These are phyloP conservation scores for Ganoderma sinense DNA, from an alignment of 1,284 basidiomycete genomes.

Conservation along the genomic window DNA sequence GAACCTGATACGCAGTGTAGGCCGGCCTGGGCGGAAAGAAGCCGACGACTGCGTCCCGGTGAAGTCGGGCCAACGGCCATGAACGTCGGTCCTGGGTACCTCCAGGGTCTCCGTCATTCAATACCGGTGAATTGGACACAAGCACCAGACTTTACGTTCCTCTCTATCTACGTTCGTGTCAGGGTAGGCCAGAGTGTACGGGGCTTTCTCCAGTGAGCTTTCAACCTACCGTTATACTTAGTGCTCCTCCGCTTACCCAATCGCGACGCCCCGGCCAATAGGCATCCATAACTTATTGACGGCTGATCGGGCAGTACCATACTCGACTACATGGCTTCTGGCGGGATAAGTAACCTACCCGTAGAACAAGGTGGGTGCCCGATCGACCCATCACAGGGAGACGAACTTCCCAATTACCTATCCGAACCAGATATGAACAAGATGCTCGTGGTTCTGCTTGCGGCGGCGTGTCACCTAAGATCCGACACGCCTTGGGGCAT, in stretches of 20 bases:
- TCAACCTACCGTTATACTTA: neutral
- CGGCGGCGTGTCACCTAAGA: neutral
- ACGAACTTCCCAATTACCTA: neutral
- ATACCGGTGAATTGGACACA: neutral
- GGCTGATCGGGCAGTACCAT: neutral
- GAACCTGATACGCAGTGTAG: neutral
- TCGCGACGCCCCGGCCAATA: neutral
- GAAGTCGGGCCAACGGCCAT: neutral
- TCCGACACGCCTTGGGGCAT: neutral
- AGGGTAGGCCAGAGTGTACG: neutral
- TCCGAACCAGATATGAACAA: neutral
- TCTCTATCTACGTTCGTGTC: neutral
- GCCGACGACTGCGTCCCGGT: neutral
- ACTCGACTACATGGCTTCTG: neutral
- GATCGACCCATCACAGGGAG: neutral
- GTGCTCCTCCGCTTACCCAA: too few relatives aligned
- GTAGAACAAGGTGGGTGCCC: neutral
- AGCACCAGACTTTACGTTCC: neutral
- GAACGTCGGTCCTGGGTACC: neutral
- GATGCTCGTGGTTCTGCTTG: neutral
- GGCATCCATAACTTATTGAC: neutral
- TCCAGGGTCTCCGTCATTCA: neutral
- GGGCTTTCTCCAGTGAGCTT: neutral
- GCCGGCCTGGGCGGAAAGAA: neutral
- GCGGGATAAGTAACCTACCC: neutral